These are phyloP conservation scores for Penicillium sp. DNA, from an alignment of 2,329 filamentous ascomycete genomes.

Conservation along the genomic window DNA sequence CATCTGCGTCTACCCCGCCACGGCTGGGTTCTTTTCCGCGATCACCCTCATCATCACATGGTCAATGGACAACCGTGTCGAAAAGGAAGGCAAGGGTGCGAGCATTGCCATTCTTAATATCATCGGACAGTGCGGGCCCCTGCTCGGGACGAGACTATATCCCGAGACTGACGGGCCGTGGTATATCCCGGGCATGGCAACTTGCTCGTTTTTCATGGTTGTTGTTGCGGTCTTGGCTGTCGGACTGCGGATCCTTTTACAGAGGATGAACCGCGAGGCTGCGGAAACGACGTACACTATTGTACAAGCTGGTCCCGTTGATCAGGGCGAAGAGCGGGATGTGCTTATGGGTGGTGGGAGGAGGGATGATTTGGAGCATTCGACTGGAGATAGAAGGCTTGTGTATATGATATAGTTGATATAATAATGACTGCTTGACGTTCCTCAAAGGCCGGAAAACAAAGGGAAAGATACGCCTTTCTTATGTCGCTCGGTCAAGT, in stretches of 20 bases:
- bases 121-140: conserved; percentile 75
- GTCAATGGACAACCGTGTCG: conserved; percentile 81
- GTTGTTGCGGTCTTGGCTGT: conserved; percentile 57
- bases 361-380: conserved; percentile 17
- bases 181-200: conserved; percentile 61
- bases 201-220: conserved; percentile 63
- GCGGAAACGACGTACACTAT: conserved; percentile 3
- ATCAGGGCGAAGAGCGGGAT: conserved; percentile 28
- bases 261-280: conserved; percentile 46
- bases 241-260: conserved; percentile 54
- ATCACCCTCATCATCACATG: conserved; percentile 83
- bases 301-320: conserved; percentile 8
- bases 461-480: too few species aligned
- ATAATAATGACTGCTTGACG: not conserved
- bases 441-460: not conserved
- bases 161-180: conserved; percentile 58
- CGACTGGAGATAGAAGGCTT: conserved; percentile 20
- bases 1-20: conserved; percentile 72
- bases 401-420: conserved; percentile 26
- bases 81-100: conserved; percentile 65
- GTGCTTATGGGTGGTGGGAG: conserved; percentile 30
- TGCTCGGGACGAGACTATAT: conserved; percentile 66
- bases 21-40: conserved; percentile 76
- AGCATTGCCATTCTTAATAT: conserved; percentile 79
- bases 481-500: too few species aligned